Base-by-base conservation (phyloP, 73 alveolate species). In the Stentor coeruleus region DNA sequence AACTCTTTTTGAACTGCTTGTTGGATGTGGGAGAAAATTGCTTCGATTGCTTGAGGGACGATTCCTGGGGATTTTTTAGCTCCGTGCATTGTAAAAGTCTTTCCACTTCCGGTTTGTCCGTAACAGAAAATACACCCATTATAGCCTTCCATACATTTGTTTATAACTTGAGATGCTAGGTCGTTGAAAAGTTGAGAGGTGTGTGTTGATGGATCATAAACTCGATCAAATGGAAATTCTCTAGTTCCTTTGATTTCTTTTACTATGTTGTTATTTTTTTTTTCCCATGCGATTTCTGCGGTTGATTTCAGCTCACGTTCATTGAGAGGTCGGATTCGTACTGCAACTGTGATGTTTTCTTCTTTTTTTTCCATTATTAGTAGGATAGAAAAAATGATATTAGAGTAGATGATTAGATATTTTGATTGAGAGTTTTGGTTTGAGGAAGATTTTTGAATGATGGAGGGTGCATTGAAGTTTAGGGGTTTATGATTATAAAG, bases 71-170 rank as follows among this genome's bases (percentile, higher is more conserved):
- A 88, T 79, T 93, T 96, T 1, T 97, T 95, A 0, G 95, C 88
- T 11, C 99, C 99, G 36, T 93, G 91, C 99, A 95, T 95, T 20
- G 99, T 95, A 87, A 85, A 95, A 1, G 99, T 95, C 84, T 95
- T 95, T n/a, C 99, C 99, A 58, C 96, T 86, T 55, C 98, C 93
- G n/a, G 99, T 95, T 59, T 95, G 94, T 3, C 99, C 99, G 83
- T 95, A 95, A 95, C 90, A 92, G 82, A 95, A 95, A 2, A 95
- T 90, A 6, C 97, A 87, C 42, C 99, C 97, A 87, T 95, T 94
- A 85, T 83, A 95, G 60, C 99, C 99, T 39, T 91, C 83, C 58
- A 95, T 81, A 6, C 92, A 96, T 36, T 97, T 90, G n/a, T 92
- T 90, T 31, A 93, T 92, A 26, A 93, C 95, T 59, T 95, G 98